Evolutionary conservation across 148 eudicot genomes (phyloP).

Genomic region (Rhododendron ferrugineum): DNA sequence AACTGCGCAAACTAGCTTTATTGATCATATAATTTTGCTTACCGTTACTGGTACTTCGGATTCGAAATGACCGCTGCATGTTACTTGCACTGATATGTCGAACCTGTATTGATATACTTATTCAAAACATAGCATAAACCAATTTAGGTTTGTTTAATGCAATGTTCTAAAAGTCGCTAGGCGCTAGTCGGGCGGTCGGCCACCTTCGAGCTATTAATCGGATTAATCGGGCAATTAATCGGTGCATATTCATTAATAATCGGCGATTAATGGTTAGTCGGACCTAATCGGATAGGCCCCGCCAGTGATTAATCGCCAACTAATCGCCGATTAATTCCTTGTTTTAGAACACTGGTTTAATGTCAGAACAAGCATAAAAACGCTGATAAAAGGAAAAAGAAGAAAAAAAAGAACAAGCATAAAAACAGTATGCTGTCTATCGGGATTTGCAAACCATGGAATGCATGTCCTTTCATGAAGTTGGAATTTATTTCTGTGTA

Average conservation of each 20-base stretch:
- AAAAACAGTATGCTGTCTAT: neutral
- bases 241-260: too few relatives aligned
- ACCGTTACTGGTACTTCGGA: neutral
- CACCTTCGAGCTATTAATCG: too few relatives aligned
- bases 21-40: neutral
- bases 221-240: too few relatives aligned
- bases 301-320: too few relatives aligned
- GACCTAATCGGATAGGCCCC: too few relatives aligned
- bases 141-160: neutral
- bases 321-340: too few relatives aligned
- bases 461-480: neutral
- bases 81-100: neutral
- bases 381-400: too few relatives aligned
- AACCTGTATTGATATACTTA: neutral
- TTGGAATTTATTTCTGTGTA: neutral
- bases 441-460: neutral
- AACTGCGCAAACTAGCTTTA: too few relatives aligned
- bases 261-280: too few relatives aligned
- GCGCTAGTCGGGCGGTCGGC: too few relatives aligned
- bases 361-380: neutral
- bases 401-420: neutral
- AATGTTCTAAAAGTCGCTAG: too few relatives aligned
- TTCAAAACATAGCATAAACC: neutral
- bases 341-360: too few relatives aligned
- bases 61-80: neutral